These are phyloP conservation scores for Leccinum sublutescens DNA, from an alignment of 768 basidiomycete species.

Conservation along the genomic window DNA sequence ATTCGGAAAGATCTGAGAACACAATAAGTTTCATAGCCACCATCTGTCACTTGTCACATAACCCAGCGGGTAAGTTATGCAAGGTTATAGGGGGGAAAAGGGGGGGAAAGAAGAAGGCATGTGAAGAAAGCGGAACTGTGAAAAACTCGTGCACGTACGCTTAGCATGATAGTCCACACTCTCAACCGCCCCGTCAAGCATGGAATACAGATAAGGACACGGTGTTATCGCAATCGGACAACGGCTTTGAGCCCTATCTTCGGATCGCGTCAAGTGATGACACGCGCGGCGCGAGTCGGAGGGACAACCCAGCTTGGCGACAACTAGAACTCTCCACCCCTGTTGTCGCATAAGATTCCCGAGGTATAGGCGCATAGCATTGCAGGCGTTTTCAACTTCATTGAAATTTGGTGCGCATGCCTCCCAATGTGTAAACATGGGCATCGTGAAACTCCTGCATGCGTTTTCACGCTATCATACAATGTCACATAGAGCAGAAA, in stretches of 20 bases:
- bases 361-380: background rate
- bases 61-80: background rate
- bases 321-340: background rate
- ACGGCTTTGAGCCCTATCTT: constrained; percentile 3
- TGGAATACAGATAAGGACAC: constrained; percentile 4
- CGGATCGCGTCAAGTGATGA: constrained; percentile 4
- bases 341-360: background rate
- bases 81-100: background rate
- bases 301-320: background rate
- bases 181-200: background rate
- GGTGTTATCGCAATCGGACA: background rate
- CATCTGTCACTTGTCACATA: background rate
- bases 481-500: no score
- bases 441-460: background rate
- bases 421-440: background rate
- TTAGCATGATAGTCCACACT: background rate
- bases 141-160: background rate
- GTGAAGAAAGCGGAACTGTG: background rate
- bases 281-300: background rate
- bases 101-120: background rate
- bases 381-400: background rate
- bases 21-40: background rate
- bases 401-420: background rate
- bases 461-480: no score
- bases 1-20: no score